Conservation (phyloP, 2,329 filamentous ascomycete genomes). For the Fusarium continuum region DNA sequence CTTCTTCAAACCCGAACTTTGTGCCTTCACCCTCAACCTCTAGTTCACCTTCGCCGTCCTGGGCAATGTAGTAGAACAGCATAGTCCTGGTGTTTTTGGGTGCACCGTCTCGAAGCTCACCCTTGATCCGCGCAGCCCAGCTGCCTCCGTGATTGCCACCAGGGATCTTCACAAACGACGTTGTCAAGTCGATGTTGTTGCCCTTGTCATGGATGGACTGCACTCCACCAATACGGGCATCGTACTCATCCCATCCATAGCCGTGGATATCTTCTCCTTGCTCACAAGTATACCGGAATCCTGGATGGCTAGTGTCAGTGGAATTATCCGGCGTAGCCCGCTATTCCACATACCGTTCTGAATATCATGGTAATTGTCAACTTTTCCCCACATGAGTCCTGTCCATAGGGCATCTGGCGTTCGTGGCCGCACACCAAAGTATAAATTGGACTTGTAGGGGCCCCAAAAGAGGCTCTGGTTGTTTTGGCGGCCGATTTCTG, state of each 20-base stretch:
- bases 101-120: conserved; percentile 76
- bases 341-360: conserved; percentile 70
- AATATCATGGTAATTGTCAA: conserved; percentile 79
- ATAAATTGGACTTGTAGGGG: conserved; percentile 91
- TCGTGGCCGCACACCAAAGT: conserved; percentile 88
- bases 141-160: conserved; percentile 86
- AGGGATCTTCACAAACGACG: conserved; percentile 91
- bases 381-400: conserved; percentile 87
- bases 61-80: conserved; percentile 81
- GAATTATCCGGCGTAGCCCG: not conserved
- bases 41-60: conserved; percentile 78
- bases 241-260: conserved; percentile 98
- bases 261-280: conserved; percentile 93
- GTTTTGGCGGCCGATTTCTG: conserved; percentile 62
- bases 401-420: conserved; percentile 83
- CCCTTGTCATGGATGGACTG: conserved; percentile 91
- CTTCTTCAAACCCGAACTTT: conserved; percentile 61
- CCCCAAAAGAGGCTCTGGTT: conserved; percentile 96
- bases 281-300: conserved; percentile 93
- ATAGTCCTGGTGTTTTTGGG: conserved; percentile 75
- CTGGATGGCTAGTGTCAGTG: conserved; percentile 54
- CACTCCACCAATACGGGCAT: conserved; percentile 84
- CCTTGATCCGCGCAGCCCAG: conserved; percentile 91
- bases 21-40: conserved; percentile 64
- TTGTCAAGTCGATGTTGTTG: conserved; percentile 90